These are phyloP conservation scores for Digitaria exilis DNA, from an alignment of 202 grass and related monocot genomes.

Conservation along the genomic window DNA sequence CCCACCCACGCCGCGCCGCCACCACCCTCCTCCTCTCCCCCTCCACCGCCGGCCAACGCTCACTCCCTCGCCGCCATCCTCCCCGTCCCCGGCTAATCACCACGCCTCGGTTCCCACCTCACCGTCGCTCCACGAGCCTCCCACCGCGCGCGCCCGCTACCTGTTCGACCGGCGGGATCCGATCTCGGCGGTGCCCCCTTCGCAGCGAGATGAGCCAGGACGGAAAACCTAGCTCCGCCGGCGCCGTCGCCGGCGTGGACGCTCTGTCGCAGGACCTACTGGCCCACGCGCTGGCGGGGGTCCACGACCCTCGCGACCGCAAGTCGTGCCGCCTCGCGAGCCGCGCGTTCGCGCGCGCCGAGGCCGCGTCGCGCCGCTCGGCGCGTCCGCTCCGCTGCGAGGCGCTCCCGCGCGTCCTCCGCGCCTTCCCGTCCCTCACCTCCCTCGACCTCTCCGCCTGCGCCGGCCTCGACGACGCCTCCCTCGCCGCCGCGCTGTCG, in stretches of 20 bases:
- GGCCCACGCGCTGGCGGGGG: conserved; percentile 50
- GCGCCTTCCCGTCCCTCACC: conserved; percentile 51
- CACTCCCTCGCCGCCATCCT: neutral
- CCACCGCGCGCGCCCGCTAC: neutral
- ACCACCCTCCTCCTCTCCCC: neutral
- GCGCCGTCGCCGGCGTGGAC: neutral
- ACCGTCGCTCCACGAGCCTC: neutral
- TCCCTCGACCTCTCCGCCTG: conserved; percentile 78
- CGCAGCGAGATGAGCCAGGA: conserved; percentile 13
- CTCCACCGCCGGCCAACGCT: neutral
- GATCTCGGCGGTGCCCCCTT: neutral
- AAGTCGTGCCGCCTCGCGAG: conserved; percentile 74
- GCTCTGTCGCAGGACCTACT: conserved; percentile 68
- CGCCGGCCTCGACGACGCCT: conserved; percentile 66
- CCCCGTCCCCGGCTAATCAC: neutral
- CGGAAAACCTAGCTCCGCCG: neutral
- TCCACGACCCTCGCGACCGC: conserved; percentile 55
- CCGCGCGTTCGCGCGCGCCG: conserved; percentile 62
- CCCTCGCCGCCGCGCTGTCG: conserved; percentile 39
- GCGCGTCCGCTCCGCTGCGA: conserved; percentile 59
- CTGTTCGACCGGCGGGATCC: neutral
- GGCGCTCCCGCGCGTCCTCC: conserved; percentile 49
- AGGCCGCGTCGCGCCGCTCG: conserved; percentile 52
- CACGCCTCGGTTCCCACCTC: neutral
- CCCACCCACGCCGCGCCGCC: neutral